A percentile compares a stretch with the other conserved stretches of the same genome.
phyloP scores from a whole-genome alignment of 177 flowering plant species.

The Tripterygium wilfordii region DNA sequence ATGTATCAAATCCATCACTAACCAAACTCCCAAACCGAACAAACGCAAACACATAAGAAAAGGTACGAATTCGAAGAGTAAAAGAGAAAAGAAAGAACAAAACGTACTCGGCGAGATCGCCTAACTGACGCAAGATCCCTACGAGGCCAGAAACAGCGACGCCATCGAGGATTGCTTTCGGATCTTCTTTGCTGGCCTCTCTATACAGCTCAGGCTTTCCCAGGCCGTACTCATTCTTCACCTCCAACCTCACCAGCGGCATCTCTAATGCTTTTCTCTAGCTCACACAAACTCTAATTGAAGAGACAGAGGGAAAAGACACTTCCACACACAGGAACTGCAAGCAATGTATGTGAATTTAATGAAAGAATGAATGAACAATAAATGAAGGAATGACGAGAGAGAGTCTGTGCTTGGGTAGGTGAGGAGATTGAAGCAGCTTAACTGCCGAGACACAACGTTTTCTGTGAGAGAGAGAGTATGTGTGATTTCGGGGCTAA shows the following conservation, averaged over 20 bases:
- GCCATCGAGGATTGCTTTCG: slow-evolving; percentile 79
- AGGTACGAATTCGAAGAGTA: background rate
- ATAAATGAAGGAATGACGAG: background rate
- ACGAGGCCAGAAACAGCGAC: slow-evolving; percentile 91
- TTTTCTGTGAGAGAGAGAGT: too few relatives aligned
- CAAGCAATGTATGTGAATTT: too few relatives aligned
- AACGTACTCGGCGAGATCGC: slow-evolving; percentile 95
- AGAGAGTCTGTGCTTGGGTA: too few relatives aligned
- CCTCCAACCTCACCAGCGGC: slow-evolving; percentile 49
- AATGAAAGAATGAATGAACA: slow-evolving; percentile 4
- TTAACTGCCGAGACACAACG: slow-evolving; percentile 52
- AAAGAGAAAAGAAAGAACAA: slow-evolving; percentile 4
- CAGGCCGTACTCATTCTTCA: slow-evolving; percentile 75
- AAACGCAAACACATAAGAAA: background rate
- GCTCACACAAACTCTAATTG: background rate
- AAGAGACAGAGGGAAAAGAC: background rate
- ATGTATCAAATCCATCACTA: too few relatives aligned
- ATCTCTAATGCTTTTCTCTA: slow-evolving; percentile 16
- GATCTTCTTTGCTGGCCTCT: slow-evolving; percentile 56
- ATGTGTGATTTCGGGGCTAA: background rate
- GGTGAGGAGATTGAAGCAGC: slow-evolving; percentile 35
- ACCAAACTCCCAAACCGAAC: too few relatives aligned
- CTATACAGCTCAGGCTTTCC: slow-evolving; percentile 53
- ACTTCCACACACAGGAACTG: background rate
- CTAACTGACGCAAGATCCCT: slow-evolving; percentile 90